Evolutionary conservation across 768 basidiomycete genomes (phyloP), one percentile per base, ranked within the genome.

Genomic region (Lactarius sp.): DNA sequence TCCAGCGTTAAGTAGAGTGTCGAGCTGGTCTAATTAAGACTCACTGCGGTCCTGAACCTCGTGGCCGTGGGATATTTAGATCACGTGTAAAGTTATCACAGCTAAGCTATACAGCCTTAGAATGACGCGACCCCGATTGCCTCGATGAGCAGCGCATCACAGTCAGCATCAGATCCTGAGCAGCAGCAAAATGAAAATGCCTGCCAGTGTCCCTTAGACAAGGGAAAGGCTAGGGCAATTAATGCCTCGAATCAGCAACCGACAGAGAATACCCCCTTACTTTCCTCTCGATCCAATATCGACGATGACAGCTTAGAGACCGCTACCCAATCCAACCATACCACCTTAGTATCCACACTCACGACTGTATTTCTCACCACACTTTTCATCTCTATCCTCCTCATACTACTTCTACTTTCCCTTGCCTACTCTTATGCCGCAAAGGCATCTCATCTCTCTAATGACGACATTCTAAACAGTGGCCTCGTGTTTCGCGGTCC

Each of bases 391-490:
- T 84, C 81, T 66, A 69, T 85, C 47, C 31, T 82, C 20, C 36
- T 77, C 4, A 76, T 83, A 44, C 68, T 80, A 14, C 56, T 79
- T 3, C 51, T 84, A 9, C 78, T 75, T 4, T 68, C 88, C 18
- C 75, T 90, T 9, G 85, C 83, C 7, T 88, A 83, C 77, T 84
- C 85, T 3, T 91, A 89, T 68, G 83, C 85, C 20, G 77, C 85
- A 18, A 78, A 78, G 37, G 82, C 81, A 0, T 79, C 83, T 13
- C 72, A 74, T 60, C 69, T 84, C 18, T 81, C 84, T 3, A 78
- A 85, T 14, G 80, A 88, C 65, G 82, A 84, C 66, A 72, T 90
- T 59, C 71, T 90, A 41, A 74, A 82, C 44, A 75, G 78, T 13
- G 81, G 81, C 22, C 69, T 91, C 18, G 78, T 83, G 10, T 74